Evolutionary conservation across 805 yeast genomes (phyloP).

Genomic region (Lipomyces spencermartinsiae): DNA sequence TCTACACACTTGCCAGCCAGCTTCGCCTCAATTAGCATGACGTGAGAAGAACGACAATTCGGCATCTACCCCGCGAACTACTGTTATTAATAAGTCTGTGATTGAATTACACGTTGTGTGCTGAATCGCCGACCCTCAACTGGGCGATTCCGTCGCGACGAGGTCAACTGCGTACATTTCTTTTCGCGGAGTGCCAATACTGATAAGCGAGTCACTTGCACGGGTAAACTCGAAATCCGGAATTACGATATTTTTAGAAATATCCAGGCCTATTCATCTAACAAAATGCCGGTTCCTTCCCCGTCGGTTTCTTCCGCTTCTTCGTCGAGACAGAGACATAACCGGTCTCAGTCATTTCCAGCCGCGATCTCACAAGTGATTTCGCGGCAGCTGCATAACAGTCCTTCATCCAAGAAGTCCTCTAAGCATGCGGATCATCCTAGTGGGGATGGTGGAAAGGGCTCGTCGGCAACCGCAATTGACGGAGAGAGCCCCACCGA

Average conservation of each 20-base stretch:
- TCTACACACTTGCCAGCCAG: background rate
- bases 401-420: background rate
- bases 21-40: background rate
- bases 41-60: background rate
- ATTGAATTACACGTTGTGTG: background rate
- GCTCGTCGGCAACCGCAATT: background rate
- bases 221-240: background rate
- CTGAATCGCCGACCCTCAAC: background rate
- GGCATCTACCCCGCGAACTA: background rate
- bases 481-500: background rate
- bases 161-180: too few species aligned
- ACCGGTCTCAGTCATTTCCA: slow-evolving; percentile 13
- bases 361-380: slow-evolving; percentile 22
- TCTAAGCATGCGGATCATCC: background rate
- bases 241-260: background rate
- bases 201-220: background rate
- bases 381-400: slow-evolving; percentile 21
- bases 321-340: background rate
- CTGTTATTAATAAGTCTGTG: background rate
- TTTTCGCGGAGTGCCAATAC: too few species aligned
- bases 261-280: background rate
- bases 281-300: slow-evolving; percentile 1
- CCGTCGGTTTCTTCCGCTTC: slow-evolving; percentile 3
- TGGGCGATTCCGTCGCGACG: background rate
- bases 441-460: background rate